Evolutionary conservation across 2,329 filamentous ascomycete genomes (phyloP), one percentile per base, ranked within the genome.

Genomic region (Drechslerella stenobrocha): DNA sequence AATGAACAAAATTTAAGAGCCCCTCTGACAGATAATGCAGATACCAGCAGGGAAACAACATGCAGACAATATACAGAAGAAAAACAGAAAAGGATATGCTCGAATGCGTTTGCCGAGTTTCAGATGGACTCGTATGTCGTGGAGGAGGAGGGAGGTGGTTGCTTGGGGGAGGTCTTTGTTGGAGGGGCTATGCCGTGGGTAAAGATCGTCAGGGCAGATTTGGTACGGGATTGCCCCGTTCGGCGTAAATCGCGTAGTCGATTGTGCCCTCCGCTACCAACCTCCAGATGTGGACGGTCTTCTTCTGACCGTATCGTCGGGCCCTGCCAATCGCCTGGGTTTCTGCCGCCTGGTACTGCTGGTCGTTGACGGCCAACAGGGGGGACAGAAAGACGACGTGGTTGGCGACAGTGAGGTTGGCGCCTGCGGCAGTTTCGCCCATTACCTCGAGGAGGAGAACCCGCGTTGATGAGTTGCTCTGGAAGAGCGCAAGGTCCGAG

Each of bases 381-480:
- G 84, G 84, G 0, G 80, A 79, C 1, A 86, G 74, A 73, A 88
- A 87, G 28, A 88, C 79, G 32, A 87, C 77, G 60, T 87, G 83
- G 67, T 86, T 87, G 0, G 84, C 84, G 35, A 79, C 80, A 46
- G 83, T 82, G 1, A 88, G 75, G 70, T 88, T 87, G 7, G 81
- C 75, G 52, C 85, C 85, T 28, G 84, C 80, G 1, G 84, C 82
- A 53, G 81, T 81, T 30, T 82, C 81, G 69, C 80, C 79, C 1
- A 79, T 79, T 1, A 84, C 76, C 59, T 83, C 81, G 26, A 88
- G 75, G 13, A 87, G 76, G 2, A 87, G 75, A 0, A 84, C 81
- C 52, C 79, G 81, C 26, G 74, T 75, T 1, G 44, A 28, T 9
- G 46, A 47, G n/a, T 52, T 30, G 23, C 6, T 46, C 28, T 67